phyloP scores from a whole-genome alignment of 1,284 basidiomycete genomes.

The Tilletia indica region DNA sequence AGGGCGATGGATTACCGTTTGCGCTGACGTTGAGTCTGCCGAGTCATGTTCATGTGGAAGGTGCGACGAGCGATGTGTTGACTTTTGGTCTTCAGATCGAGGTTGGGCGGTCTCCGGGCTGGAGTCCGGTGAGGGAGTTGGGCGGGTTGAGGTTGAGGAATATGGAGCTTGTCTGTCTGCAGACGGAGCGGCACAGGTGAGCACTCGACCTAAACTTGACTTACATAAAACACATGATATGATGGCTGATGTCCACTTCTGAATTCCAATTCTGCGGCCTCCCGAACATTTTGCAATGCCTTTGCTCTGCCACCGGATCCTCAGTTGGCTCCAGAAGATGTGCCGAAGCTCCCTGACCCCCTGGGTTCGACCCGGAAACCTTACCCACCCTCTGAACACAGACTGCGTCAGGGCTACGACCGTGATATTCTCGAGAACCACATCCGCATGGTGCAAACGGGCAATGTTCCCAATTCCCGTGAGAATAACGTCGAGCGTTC shows the following conservation, averaged over 20 bases:
- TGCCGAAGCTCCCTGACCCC: constrained; percentile 31
- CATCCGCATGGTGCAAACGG: constrained; percentile 36
- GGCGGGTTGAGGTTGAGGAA: constrained; percentile 52
- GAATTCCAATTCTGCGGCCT: constrained; percentile 38
- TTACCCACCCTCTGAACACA: constrained; percentile 9
- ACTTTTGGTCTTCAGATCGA: constrained; percentile 55
- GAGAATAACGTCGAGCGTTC: constrained; percentile 51
- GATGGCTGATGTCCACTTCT: neutral
- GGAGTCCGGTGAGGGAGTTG: constrained; percentile 38
- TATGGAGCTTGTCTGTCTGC: constrained; percentile 53
- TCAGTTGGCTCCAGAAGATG: constrained; percentile 26
- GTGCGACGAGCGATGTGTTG: constrained; percentile 41
- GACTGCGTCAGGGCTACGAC: constrained; percentile 43
- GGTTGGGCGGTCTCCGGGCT: constrained; percentile 40
- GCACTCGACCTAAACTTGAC: no score
- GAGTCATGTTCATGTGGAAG: constrained; percentile 47
- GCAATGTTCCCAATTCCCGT: constrained; percentile 36
- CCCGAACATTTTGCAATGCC: constrained; percentile 46
- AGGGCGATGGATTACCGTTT: constrained; percentile 42
- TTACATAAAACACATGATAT: no score
- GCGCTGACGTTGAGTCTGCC: constrained; percentile 51
- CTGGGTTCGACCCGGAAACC: neutral
- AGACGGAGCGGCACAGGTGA: constrained; percentile 49
- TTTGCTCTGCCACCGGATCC: constrained; percentile 44
- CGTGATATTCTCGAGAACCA: constrained; percentile 38